Conservation (phyloP, 768 basidiomycete genomes). For the Hemileccinum rubropunctum region DNA sequence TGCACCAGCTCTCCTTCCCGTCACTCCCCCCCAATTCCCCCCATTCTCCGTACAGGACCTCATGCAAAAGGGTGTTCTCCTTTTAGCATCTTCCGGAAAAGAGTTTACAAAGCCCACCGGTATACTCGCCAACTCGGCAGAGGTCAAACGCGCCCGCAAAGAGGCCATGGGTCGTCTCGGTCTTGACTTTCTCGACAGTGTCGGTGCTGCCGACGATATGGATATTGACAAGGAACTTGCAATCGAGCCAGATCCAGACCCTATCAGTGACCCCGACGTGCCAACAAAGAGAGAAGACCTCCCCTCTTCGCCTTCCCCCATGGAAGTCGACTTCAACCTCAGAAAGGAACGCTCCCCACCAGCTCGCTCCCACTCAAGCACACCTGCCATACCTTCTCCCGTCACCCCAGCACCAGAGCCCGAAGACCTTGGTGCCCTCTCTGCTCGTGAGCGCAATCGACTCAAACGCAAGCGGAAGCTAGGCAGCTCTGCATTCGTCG, state of each 20-base stretch:
- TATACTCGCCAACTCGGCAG: slow-evolving; percentile 68
- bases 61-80: slow-evolving; percentile 69
- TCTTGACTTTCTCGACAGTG: slow-evolving; percentile 77
- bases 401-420: slow-evolving; percentile 40
- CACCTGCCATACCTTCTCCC: slow-evolving; percentile 48
- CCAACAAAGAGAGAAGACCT: slow-evolving; percentile 40
- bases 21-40: slow-evolving; percentile 57
- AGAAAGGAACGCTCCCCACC: slow-evolving; percentile 41
- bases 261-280: slow-evolving; percentile 41
- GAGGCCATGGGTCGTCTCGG: slow-evolving; percentile 89
- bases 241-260: slow-evolving; percentile 50
- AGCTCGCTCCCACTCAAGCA: slow-evolving; percentile 43
- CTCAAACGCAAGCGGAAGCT: slow-evolving; percentile 92
- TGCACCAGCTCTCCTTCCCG: slow-evolving; percentile 22
- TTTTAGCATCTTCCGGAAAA: slow-evolving; percentile 91
- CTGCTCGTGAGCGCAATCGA: slow-evolving; percentile 90
- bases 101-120: slow-evolving; percentile 79
- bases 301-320: slow-evolving; percentile 36
- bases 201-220: slow-evolving; percentile 73
- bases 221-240: slow-evolving; percentile 83
- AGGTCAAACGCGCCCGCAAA: slow-evolving; percentile 83
- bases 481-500: slow-evolving; percentile 80
- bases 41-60: slow-evolving; percentile 76
- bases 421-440: slow-evolving; percentile 56
- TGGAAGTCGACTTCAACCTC: slow-evolving; percentile 43